Conservation (phyloP, 176 grass and related monocot species). For the Leersia perrieri region DNA sequence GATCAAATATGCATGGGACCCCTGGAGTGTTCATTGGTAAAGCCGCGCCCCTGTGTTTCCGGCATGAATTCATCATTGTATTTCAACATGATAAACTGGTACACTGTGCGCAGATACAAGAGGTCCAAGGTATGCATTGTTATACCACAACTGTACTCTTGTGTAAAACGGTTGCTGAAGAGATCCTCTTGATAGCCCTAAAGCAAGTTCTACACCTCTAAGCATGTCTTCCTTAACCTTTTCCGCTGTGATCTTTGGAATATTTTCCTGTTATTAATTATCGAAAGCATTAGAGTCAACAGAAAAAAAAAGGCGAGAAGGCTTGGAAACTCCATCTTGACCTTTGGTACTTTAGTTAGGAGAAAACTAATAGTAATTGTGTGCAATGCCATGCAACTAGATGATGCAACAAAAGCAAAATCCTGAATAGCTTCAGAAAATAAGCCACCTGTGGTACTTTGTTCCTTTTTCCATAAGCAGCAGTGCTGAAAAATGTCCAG, state of each 20-base stretch:
- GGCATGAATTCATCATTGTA: neutral
- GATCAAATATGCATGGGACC: constrained; percentile 82
- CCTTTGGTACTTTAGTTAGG: neutral
- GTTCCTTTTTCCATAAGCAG: constrained; percentile 72
- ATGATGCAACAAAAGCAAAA: neutral
- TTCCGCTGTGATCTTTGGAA: constrained; percentile 73
- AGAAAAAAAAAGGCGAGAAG: constrained; percentile 4
- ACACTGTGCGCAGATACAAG: neutral
- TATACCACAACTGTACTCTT: constrained; percentile 81
- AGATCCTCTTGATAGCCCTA: constrained; percentile 70
- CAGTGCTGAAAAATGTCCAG: constrained; percentile 95
- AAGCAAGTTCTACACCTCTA: constrained; percentile 74
- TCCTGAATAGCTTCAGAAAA: constrained; percentile 23
- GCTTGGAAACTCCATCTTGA: neutral
- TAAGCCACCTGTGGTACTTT: constrained; percentile 90
- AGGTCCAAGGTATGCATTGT: constrained; percentile 5
- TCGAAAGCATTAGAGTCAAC: constrained; percentile 8
- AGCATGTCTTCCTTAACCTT: constrained; percentile 93
- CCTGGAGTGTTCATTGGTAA: constrained; percentile 76
- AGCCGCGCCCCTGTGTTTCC: constrained; percentile 78
- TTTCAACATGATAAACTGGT: constrained; percentile 9
- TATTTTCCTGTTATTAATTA: constrained; percentile 65
- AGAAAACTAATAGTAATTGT: neutral
- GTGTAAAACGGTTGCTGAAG: constrained; percentile 84
- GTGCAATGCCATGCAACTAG: neutral